Evolutionary conservation across 164 flowering plant species (phyloP).

Genomic region (Magnolia kwangsiensis): DNA sequence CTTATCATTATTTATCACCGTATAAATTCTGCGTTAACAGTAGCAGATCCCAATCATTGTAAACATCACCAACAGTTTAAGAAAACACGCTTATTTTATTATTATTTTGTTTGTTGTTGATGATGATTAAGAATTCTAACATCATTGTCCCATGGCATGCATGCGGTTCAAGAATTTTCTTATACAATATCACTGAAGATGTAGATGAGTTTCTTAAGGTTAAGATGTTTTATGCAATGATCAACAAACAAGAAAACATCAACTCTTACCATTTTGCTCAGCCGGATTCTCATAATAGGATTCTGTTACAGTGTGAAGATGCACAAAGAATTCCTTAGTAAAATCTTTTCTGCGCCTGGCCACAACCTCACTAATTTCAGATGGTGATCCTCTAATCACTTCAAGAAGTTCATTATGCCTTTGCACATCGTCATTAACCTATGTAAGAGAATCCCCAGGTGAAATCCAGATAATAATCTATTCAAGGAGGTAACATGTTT

Average conservation of each 20-base stretch:
- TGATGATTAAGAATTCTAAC: too few species aligned
- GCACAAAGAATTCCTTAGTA: slow-evolving; percentile 84
- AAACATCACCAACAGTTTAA: too few species aligned
- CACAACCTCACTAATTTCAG: slow-evolving; percentile 60
- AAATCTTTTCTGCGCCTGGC: slow-evolving; percentile 85
- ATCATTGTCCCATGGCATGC: too few species aligned
- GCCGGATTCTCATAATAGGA: slow-evolving; percentile 66
- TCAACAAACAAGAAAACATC: neutral
- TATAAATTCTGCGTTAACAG: too few species aligned
- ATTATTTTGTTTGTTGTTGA: too few species aligned
- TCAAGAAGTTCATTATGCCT: slow-evolving; percentile 83
- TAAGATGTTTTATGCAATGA: neutral
- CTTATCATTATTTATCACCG: too few species aligned
- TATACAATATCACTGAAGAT: neutral
- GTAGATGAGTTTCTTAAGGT: neutral
- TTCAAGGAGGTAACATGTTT: neutral
- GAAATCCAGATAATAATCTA: slow-evolving; percentile 4
- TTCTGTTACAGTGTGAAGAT: slow-evolving; percentile 69
- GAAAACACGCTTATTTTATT: too few species aligned
- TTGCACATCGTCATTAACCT: slow-evolving; percentile 89
- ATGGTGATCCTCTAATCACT: slow-evolving; percentile 38
- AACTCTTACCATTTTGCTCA: slow-evolving; percentile 67
- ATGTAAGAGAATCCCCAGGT: slow-evolving; percentile 3
- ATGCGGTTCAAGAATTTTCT: neutral
- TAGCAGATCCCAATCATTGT: too few species aligned